phyloP scores from a whole-genome alignment of 1,284 basidiomycete genomes.

The Xerocomus nothofagi region DNA sequence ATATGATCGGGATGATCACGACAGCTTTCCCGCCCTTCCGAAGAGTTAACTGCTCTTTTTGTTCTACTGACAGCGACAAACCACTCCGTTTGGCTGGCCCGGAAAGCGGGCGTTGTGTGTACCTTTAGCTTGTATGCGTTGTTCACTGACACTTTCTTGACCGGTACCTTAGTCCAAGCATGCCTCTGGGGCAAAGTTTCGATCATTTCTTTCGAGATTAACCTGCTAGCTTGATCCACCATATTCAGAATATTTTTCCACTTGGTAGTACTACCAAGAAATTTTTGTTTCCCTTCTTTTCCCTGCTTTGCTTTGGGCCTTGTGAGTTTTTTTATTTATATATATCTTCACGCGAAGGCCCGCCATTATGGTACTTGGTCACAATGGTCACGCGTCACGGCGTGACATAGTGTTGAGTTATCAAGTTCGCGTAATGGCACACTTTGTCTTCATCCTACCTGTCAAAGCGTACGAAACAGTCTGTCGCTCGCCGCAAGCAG shows the following conservation, averaged over 20 bases:
- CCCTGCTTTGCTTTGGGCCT: slow-evolving; percentile 14
- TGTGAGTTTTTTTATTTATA: slow-evolving; percentile 24
- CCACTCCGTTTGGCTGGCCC: slow-evolving; percentile 29
- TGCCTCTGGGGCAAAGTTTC: slow-evolving; percentile 5
- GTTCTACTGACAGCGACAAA: slow-evolving; percentile 10
- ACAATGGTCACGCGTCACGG: slow-evolving; percentile 31
- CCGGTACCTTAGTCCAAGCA: slow-evolving; percentile 8
- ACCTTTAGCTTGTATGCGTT: slow-evolving; percentile 29
- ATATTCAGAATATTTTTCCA: slow-evolving; percentile 4
- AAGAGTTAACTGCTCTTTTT: slow-evolving; percentile 23
- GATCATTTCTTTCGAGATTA: slow-evolving; percentile 7
- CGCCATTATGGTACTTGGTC: slow-evolving; percentile 5
- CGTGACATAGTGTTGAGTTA: slow-evolving; percentile 23
- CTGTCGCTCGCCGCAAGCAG: neutral
- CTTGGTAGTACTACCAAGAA: neutral
- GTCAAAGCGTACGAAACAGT: neutral
- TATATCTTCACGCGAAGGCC: neutral
- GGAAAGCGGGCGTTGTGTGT: slow-evolving; percentile 27
- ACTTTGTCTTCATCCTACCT: slow-evolving; percentile 21
- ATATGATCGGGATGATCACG: slow-evolving; percentile 56
- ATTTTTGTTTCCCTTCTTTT: slow-evolving; percentile 1
- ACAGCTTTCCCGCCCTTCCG: slow-evolving; percentile 31
- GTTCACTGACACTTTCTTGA: slow-evolving; percentile 14
- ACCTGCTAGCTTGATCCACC: slow-evolving; percentile 7
- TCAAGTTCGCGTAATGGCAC: slow-evolving; percentile 21